phyloP scores from a whole-genome alignment of 805 yeast genomes.

The Candida insectalens region DNA sequence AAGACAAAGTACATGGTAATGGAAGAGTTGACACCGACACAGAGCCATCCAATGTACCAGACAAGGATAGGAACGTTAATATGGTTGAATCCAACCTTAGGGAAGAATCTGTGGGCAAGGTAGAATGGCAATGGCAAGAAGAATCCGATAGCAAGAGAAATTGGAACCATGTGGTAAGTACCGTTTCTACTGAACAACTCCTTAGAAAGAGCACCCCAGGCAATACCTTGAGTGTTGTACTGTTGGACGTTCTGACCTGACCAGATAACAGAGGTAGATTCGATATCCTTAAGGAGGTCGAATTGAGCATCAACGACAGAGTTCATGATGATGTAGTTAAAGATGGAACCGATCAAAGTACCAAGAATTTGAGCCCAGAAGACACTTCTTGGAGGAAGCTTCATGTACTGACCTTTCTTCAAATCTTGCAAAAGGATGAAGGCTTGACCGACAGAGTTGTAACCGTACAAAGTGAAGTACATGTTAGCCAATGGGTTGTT shows the following conservation, averaged over 20 bases:
- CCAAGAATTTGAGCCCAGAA: constrained; percentile 39
- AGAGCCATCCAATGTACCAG: constrained; percentile 25
- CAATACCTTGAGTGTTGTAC: constrained; percentile 25
- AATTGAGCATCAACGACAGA: constrained; percentile 21
- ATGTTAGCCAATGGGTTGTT: constrained; percentile 47
- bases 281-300: constrained; percentile 19
- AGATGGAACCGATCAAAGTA: constrained; percentile 19
- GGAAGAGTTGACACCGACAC: constrained; percentile 24
- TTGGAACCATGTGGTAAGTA: constrained; percentile 23
- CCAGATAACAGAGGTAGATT: constrained; percentile 23
- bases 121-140: constrained; percentile 22
- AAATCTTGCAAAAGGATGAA: constrained; percentile 41
- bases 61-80: constrained; percentile 19
- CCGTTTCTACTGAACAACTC: constrained; percentile 21
- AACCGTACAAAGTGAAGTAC: constrained; percentile 49
- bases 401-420: constrained; percentile 55
- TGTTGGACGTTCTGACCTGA: constrained; percentile 27
- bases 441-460: constrained; percentile 42
- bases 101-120: constrained; percentile 18
- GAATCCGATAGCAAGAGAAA: constrained; percentile 20
- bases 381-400: constrained; percentile 48
- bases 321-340: constrained; percentile 22
- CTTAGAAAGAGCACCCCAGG: constrained; percentile 27
- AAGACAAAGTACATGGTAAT: constrained; percentile 21
- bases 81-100: constrained; percentile 20